phyloP scores from a whole-genome alignment of 768 basidiomycete genomes.

The Nidula microcarpa region DNA sequence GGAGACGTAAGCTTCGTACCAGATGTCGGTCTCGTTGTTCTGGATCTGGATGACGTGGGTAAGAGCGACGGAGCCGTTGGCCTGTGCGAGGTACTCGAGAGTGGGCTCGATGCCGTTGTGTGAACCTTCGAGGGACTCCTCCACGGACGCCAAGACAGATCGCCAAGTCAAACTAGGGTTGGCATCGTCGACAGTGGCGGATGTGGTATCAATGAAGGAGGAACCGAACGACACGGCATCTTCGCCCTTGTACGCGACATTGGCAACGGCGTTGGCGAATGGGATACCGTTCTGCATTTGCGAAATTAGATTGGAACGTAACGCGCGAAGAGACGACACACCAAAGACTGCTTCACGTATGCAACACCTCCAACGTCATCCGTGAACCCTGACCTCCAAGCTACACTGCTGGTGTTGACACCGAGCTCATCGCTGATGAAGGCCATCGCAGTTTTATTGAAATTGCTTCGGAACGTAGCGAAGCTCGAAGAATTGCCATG shows the following conservation, averaged over 20 bases:
- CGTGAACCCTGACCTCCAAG: constrained; percentile 12
- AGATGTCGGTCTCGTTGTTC: constrained; percentile 32
- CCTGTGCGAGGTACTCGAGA: constrained; percentile 38
- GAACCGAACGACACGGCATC: constrained; percentile 28
- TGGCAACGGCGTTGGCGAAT: constrained; percentile 33
- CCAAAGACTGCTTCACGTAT: constrained; percentile 19
- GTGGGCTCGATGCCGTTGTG: constrained; percentile 34
- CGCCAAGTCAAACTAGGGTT: constrained; percentile 30
- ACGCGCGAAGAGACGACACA: constrained; percentile 5
- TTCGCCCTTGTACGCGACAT: constrained; percentile 26
- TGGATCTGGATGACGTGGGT: constrained; percentile 36
- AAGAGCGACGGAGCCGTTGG: constrained; percentile 33
- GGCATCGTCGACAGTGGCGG: constrained; percentile 28
- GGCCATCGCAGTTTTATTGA: constrained; percentile 8
- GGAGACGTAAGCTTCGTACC: constrained; percentile 58
- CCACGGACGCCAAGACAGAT: constrained; percentile 30
- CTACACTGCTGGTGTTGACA: constrained; percentile 5
- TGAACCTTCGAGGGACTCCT: constrained; percentile 30
- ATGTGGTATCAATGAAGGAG: constrained; percentile 23
- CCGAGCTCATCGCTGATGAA: constrained; percentile 10
- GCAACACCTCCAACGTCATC: constrained; percentile 13
- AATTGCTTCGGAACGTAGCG: neutral
- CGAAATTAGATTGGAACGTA: neutral
- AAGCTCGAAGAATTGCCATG: neutral
- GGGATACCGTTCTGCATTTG: constrained; percentile 23